Base-by-base conservation (phyloP, 2,329 filamentous ascomycete species). In the Penicillium sp. region DNA sequence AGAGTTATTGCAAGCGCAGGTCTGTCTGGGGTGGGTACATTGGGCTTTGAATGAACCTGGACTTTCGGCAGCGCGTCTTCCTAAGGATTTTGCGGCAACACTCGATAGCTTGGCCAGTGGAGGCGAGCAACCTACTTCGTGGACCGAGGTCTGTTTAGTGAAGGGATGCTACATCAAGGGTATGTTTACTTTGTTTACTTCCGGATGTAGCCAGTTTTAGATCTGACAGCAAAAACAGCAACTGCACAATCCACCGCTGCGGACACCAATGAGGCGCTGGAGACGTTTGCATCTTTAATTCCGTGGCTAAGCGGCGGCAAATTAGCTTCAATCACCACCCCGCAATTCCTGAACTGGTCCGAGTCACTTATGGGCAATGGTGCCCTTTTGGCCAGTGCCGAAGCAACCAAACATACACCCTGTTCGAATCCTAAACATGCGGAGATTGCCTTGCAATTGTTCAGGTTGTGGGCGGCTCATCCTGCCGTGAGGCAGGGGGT, bases 11-110 rank as follows among this genome's bases (percentile, higher is more conserved):
- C 91, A 96, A 73, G 92, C 91, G 32, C 86, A 85, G 57, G 86
- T 94, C 49, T 94, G 90, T 71, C 73, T 93, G 42, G 91, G 87
- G 52, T 95, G 91, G 89, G 79, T 96, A 65, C 86, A 95, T 68
- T 96, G 89, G 85, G 83, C 86, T 9, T 74, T 88, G 50, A 86
- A 84, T 34, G 88, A 95, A 63, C 88, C 88, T 60, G 78, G 77
- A 1, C 71, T 84, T 40, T 86, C 87, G 37, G 73, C 83, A 40
- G 75, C 77, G 35, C 82, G 79, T 54, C 77, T 96, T 15, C 89
- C 90, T 4, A 79, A 79, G 55, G 82, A 84, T 60, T 79, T 90
- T 48, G 80, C 82, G 45, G 76, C 79, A 42, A 80, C 82, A 32
- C 76, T 84, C 55, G 71, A 80, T 29, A 75, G 78, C 38, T 71